Base-by-base conservation (phyloP, 306 rosid species). In the Abrus precatorius region DNA sequence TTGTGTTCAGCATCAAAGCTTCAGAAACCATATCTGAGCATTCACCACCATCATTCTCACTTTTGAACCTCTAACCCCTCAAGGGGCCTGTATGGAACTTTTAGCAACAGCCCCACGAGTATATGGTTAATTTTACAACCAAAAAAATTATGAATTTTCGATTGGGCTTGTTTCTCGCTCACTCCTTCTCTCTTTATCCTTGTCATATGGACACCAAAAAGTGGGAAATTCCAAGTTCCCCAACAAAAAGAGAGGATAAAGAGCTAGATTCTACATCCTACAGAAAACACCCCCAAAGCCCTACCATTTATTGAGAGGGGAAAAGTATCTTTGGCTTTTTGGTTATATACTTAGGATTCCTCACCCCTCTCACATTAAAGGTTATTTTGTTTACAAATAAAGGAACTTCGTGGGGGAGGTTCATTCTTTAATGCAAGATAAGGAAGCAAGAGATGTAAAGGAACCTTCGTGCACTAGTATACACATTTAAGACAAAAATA, bases 301-400 rank as follows among this genome's bases (percentile, higher is more conserved):
- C 75, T 72, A 77, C 87, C 86, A 88, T 83, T 79, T 69, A 76
- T 52, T 33, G n/a, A 48, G 67, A 30, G 72, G 32, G 30, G 66
- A 82, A 89, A 90, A 82, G 89, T 87, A 84, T 67, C 43, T 86
- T 89, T 90, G 89, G 92, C 90, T 82, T 93, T 86, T 82, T 82
- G 81, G 80, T 71, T 84, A 75, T 84, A 76, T 77, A 83, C 97
- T 89, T 92, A 76, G 97, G 98, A 92, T 89, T 88, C 98, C 94
- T 84, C 76, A 55, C 59, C 29, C 36, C 40, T 74, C 67, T 75
- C 82, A 36, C 92, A 88, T 90, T 83, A 82, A 80, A 81, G 69
- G 7, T 80, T 73, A 60, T 69, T 82, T 80, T 80, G 54, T 82
- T 77, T 76, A 48, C 55, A 84, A 73, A 75, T 50, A 79, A 85